Evolutionary conservation across 495 filamentous ascomycete genomes (phyloP), one percentile per base, ranked within the genome.

Genomic region (Lophium mytilinum): DNA sequence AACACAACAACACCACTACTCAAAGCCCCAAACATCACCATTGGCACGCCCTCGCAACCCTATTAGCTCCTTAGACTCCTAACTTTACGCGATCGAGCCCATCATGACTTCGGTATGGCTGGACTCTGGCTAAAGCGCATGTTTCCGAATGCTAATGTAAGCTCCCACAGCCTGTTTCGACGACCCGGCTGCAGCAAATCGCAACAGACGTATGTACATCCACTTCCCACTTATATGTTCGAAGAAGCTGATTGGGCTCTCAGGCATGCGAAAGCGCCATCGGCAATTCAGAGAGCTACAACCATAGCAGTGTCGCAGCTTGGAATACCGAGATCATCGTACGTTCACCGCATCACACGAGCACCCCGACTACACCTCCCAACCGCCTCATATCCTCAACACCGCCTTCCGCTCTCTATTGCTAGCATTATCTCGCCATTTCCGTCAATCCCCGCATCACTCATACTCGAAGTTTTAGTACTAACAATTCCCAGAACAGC

Each of bases 271-370:
- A 89, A 62, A 76, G 77, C 57, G 83, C 89, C 54, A 78, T 98
- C 63, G 79, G 80, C 49, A 77, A 73, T 59, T 80, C 79, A 46
- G 79, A 87, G 39, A 80, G 72, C 72, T 98, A 98, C 70, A 86
- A 94, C 50, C 93, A 96, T 70, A 68, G 82, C 50, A 79, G 81
- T 54, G 90, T 90, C 50, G 80, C 83, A 56, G 69, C 78, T 48
- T 97, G 94, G 94, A 98, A 97, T 73, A 83, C 83, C 18, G 71
- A 77, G 51, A 96, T 98, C 70, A 96, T 98, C 69, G 90, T 95
- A 80, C 62, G 82, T 74, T 50, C 64, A 57, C 48, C 53, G 19
- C 6, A 30, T 30, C 24, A 30, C 24, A 30, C 24, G 24, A 30
- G 24, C 24, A 30, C 24, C 24, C 24, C 24, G 24, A 30, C 2